Percentiles rank a stretch among this genome's conserved stretches.
Conservation (phyloP, 208 protist genomes). For the Leishmania mexicana region DNA sequence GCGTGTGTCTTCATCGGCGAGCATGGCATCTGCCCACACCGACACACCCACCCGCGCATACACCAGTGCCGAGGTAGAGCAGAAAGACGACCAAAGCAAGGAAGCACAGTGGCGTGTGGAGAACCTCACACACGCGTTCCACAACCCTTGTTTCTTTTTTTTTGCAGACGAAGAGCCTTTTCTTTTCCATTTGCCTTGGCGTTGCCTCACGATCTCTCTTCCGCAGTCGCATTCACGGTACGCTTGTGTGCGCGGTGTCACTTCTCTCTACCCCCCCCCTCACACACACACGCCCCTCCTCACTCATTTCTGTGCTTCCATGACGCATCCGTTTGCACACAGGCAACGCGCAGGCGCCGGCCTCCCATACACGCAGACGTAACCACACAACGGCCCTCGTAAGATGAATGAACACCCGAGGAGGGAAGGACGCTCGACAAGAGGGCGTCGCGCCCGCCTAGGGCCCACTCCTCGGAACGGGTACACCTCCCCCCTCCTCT, state of each 20-base stretch:
- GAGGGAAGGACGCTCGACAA: not conserved
- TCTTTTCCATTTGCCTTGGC: not conserved
- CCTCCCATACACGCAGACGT: not conserved
- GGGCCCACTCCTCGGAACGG: not conserved
- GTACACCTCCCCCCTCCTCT: not conserved
- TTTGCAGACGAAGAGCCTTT: not conserved
- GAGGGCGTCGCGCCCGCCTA: not conserved
- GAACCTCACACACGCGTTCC: not conserved
- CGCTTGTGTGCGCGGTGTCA: too few species aligned
- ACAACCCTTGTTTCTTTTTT: not conserved
- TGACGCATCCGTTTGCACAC: not conserved
- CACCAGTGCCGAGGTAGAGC: not conserved
- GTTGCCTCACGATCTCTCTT: not conserved
- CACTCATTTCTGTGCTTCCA: not conserved
- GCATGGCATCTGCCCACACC: not conserved
- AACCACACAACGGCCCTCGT: not conserved
- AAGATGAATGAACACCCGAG: not conserved
- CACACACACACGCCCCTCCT: too few species aligned
- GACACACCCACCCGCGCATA: not conserved
- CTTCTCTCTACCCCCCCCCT: too few species aligned
- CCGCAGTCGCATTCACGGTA: too few species aligned
- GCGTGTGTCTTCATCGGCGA: not conserved
- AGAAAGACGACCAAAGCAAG: not conserved
- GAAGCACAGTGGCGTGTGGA: not conserved
- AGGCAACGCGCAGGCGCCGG: not conserved